Percentiles rank a stretch among this genome's conserved stretches.
Conservation (phyloP, 768 basidiomycete genomes). For the Phlebiopsis gigantea region DNA sequence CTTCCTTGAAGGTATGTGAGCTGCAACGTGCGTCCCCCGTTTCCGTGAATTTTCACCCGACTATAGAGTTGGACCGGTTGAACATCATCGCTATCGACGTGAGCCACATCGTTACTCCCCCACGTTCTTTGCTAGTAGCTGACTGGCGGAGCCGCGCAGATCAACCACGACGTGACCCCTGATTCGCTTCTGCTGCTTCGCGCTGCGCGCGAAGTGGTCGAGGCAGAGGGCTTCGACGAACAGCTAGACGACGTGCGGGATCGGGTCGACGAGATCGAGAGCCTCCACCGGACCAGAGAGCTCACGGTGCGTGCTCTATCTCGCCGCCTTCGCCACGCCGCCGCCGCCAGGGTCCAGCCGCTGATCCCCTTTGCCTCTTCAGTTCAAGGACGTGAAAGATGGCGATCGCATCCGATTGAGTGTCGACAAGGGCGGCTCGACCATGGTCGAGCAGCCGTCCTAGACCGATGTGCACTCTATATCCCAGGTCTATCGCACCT, state of each 20-base stretch:
- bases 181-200: conserved; percentile 76
- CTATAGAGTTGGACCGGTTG: conserved; percentile 54
- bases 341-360: not conserved
- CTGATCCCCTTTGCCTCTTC: conserved; percentile 1
- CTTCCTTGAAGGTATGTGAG: conserved; percentile 65
- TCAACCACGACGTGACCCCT: conserved; percentile 70
- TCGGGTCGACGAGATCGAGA: conserved; percentile 85
- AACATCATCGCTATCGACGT: conserved; percentile 82
- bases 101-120: conserved; percentile 15
- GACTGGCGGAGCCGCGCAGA: conserved; percentile 31
- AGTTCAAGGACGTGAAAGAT: conserved; percentile 38
- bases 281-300: conserved; percentile 72
- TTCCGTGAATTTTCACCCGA: not conserved
- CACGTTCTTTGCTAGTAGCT: conserved; percentile 12
- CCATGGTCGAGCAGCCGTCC: conserved; percentile 21
- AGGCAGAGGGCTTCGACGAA: conserved; percentile 78
- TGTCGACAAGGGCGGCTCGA: conserved; percentile 53
- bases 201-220: conserved; percentile 72
- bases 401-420: conserved; percentile 40
- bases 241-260: conserved; percentile 64
- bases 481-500: not conserved
- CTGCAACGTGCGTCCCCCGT: conserved; percentile 1
- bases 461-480: too few species aligned
- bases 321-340: not conserved
- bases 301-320: conserved; percentile 48